Evolutionary conservation across 257 asterid species (phyloP).

Genomic region (Solanum sejunctum): DNA sequence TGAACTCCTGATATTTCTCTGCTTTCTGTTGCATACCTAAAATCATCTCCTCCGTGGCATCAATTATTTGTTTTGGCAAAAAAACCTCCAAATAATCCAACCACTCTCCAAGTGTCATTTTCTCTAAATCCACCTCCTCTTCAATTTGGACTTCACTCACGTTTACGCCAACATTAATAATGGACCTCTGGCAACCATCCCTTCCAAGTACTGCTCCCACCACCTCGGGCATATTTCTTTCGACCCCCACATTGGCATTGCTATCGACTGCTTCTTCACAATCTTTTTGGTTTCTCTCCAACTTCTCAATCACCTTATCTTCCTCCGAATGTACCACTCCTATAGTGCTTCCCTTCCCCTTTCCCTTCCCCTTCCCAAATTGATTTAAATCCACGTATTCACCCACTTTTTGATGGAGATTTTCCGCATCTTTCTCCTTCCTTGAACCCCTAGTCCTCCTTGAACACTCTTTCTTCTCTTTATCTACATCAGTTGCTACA

Average conservation of each 20-base stretch:
- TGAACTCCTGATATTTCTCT: slow-evolving; percentile 33
- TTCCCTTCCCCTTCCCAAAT: neutral
- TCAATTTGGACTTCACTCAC: neutral
- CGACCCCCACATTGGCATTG: neutral
- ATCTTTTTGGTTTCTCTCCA: slow-evolving; percentile 9
- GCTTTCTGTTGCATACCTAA: slow-evolving; percentile 49
- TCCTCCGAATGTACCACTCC: neutral
- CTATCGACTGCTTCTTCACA: slow-evolving; percentile 3
- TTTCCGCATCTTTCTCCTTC: slow-evolving; percentile 7
- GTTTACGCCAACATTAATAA: slow-evolving; percentile 21
- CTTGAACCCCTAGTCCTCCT: slow-evolving; percentile 30
- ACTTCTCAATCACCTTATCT: slow-evolving; percentile 15
- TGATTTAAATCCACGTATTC: neutral
- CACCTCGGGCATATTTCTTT: neutral
- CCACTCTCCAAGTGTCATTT: slow-evolving; percentile 64
- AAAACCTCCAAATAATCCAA: slow-evolving; percentile 37
- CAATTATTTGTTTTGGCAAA: slow-evolving; percentile 53
- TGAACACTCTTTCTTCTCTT: slow-evolving; percentile 8
- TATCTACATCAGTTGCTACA: neutral
- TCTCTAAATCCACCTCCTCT: slow-evolving; percentile 29
- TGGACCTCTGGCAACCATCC: slow-evolving; percentile 7
- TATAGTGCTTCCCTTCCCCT: neutral
- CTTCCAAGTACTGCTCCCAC: neutral
- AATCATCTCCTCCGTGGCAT: slow-evolving; percentile 46
- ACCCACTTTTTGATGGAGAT: neutral